phyloP scores from a whole-genome alignment of 2,329 filamentous ascomycete genomes.

The Pleoardoris graminearum region DNA sequence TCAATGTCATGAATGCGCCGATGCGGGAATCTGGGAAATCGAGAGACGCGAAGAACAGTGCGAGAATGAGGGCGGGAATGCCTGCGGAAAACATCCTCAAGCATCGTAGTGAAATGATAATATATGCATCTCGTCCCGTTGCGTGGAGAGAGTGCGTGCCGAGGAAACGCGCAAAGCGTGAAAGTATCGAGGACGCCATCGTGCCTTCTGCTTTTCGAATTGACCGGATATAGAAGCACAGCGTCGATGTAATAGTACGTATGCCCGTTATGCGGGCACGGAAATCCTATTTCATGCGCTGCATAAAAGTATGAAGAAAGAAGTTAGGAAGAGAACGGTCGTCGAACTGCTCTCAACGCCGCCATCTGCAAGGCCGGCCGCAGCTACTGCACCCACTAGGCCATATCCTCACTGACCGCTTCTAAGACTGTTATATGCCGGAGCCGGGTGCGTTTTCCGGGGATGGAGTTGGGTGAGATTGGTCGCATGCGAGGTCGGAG shows the following conservation, averaged over 20 bases:
- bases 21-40: conserved; percentile 42
- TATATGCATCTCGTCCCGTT: conserved; percentile 43
- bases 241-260: neutral
- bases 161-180: conserved; percentile 33
- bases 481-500: conserved; percentile 9
- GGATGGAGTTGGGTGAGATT: neutral
- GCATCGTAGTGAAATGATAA: conserved; percentile 49
- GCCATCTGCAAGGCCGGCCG: conserved; percentile 3
- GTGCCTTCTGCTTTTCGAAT: neutral
- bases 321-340: neutral
- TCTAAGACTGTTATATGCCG: conserved; percentile 4
- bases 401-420: neutral
- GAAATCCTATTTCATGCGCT: conserved; percentile 3
- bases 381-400: conserved; percentile 12
- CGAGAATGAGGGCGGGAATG: conserved; percentile 44
- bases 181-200: conserved; percentile 25
- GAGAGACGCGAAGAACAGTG: conserved; percentile 44
- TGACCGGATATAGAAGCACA: no score
- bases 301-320: neutral
- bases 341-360: no score
- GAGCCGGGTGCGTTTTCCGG: conserved; percentile 1
- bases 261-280: neutral
- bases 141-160: conserved; percentile 37
- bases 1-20: conserved; percentile 48
- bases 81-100: conserved; percentile 44